Percentiles rank a stretch among this genome's conserved stretches.
phyloP scores from a whole-genome alignment of 345 rosid genomes.

The Salix suchowensis region DNA sequence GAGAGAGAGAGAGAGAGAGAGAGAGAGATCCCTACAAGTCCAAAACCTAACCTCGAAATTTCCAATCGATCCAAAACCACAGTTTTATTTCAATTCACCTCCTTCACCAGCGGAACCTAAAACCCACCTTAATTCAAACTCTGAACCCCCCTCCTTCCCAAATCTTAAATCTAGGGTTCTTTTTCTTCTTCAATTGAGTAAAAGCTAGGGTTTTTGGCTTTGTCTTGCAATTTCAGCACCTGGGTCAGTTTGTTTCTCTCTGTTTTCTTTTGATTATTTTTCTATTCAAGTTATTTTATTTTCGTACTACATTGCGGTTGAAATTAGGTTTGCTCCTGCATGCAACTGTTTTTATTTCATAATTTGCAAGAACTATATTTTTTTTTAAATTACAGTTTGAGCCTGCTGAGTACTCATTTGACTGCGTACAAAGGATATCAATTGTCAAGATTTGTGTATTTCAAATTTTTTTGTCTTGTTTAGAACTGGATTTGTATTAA shows the following conservation, averaged over 20 bases:
- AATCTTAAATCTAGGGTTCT: slow-evolving; percentile 4
- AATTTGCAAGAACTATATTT: background rate
- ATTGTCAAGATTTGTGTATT: background rate
- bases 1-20: background rate
- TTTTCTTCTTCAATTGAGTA: background rate
- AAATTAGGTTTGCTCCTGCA: background rate
- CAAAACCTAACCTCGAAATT: background rate
- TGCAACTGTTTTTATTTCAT: background rate
- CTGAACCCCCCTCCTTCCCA: background rate
- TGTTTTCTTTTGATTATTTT: background rate
- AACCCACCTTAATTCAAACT: background rate
- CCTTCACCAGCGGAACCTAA: background rate
- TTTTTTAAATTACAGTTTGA: background rate
- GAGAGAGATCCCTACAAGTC: background rate
- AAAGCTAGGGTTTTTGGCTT: background rate
- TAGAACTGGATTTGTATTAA: background rate
- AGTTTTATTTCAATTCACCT: background rate
- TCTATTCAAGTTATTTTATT: background rate
- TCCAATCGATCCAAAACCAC: background rate
- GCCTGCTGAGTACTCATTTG: background rate
- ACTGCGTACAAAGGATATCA: background rate
- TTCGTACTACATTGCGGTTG: background rate
- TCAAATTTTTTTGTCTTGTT: background rate
- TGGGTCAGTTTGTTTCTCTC: slow-evolving; percentile 4
- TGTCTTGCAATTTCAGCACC: background rate